Conservation (phyloP, 306 rosid species). For the Quercus suber region DNA sequence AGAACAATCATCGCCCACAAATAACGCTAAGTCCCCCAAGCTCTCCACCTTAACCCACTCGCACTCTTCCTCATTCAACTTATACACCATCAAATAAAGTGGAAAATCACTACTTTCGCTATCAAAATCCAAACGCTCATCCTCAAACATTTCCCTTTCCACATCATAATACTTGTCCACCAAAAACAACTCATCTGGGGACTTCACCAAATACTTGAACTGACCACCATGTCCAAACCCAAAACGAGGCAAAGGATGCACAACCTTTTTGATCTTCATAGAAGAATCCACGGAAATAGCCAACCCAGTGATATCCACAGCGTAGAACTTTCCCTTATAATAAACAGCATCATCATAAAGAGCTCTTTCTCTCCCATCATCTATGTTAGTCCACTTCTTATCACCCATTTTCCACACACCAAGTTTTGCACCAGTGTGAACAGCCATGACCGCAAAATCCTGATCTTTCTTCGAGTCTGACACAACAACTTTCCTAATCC, state of each 20-base stretch:
- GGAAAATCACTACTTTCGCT: too few species aligned
- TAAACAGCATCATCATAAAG: too few species aligned
- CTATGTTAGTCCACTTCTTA: too few species aligned
- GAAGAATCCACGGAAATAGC: not conserved
- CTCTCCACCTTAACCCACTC: not conserved
- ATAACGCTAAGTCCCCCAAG: not conserved
- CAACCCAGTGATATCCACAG: not conserved
- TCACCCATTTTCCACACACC: too few species aligned
- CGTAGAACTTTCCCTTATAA: not conserved
- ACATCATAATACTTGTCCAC: too few species aligned
- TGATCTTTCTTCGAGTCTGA: not conserved
- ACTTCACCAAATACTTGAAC: not conserved
- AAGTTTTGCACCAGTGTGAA: not conserved
- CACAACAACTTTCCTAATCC: not conserved
- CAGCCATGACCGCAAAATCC: not conserved
- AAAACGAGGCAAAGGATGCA: not conserved
- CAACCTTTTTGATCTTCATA: not conserved
- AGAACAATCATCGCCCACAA: not conserved
- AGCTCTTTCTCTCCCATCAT: too few species aligned
- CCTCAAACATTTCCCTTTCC: too few species aligned
- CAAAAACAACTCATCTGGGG: not conserved
- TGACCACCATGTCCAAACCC: not conserved
- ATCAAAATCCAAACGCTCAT: too few species aligned
- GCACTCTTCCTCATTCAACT: not conserved
- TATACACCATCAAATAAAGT: not conserved